Percentiles rank a stretch among this genome's conserved stretches.
These are phyloP conservation scores for Boletus sp. DNA, from an alignment of 1,284 basidiomycete genomes.

Conservation along the genomic window DNA sequence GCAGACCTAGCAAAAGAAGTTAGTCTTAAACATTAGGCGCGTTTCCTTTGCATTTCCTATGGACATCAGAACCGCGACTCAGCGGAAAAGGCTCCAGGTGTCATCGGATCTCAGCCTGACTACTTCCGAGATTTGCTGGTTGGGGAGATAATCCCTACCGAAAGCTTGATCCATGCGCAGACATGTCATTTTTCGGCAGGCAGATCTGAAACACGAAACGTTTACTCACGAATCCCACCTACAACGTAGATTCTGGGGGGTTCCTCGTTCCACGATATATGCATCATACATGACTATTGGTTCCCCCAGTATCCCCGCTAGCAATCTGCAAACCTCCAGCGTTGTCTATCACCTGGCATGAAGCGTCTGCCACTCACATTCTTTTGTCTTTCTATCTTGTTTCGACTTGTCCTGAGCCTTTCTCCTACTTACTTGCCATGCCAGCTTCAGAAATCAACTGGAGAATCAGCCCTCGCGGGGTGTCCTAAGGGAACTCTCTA, in stretches of 20 bases:
- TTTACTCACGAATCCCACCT: background rate
- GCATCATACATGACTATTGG: no score
- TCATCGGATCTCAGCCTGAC: no score
- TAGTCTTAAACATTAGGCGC: background rate
- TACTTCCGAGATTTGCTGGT: no score
- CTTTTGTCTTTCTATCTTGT: constrained; percentile 9
- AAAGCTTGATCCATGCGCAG: background rate
- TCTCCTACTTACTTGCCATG: constrained; percentile 47
- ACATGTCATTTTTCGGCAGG: background rate
- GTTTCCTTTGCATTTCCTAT: background rate
- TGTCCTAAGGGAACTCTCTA: constrained; percentile 55
- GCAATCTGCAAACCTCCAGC: background rate
- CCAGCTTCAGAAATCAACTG: constrained; percentile 45
- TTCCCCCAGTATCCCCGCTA: background rate
- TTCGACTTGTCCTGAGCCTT: constrained; percentile 29
- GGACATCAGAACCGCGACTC: no score
- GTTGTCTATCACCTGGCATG: constrained; percentile 8
- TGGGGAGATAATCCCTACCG: no score
- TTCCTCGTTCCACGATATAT: background rate
- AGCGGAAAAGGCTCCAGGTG: no score
- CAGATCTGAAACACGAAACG: constrained; percentile 4
- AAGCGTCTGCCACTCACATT: constrained; percentile 4
- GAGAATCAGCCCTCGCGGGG: constrained; percentile 43
- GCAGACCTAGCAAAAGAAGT: no score
- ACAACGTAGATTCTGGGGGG: background rate